phyloP scores from a whole-genome alignment of 1,284 basidiomycete species.

The Athelia psychrophila region DNA sequence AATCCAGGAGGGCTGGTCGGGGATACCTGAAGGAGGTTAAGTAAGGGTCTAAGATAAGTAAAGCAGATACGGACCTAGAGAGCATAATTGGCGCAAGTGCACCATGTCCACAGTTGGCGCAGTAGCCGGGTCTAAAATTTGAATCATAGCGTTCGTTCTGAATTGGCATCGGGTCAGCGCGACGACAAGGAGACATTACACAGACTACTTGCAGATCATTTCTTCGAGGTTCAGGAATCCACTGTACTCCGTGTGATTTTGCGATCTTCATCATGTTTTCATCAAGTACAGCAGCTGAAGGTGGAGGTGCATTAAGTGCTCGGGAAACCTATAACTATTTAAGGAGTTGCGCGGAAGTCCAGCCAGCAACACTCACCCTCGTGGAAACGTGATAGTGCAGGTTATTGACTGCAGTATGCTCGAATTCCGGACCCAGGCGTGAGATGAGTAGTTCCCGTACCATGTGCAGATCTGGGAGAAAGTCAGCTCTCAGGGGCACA shows the following conservation, averaged over 20 bases:
- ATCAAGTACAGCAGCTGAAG: conserved; percentile 55
- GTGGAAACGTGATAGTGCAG: conserved; percentile 53
- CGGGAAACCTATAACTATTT: conserved; percentile 42
- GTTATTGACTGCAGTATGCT: conserved; percentile 49
- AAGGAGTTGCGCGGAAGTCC: conserved; percentile 5
- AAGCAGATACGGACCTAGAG: conserved; percentile 42
- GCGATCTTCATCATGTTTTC: conserved; percentile 53
- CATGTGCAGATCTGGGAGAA: conserved; percentile 48
- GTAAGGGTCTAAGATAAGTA: background rate
- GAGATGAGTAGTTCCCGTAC: conserved; percentile 54
- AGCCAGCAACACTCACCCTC: conserved; percentile 33
- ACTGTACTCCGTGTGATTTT: conserved; percentile 49
- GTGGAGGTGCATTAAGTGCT: conserved; percentile 46
- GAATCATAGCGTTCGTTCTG: conserved; percentile 54
- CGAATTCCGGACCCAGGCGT: conserved; percentile 55
- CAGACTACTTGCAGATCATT: conserved; percentile 53
- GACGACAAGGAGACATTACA: conserved; percentile 4
- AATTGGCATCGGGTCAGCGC: conserved; percentile 2
- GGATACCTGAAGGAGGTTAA: conserved; percentile 49
- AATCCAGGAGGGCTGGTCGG: conserved; percentile 68
- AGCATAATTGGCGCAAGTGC: conserved; percentile 51
- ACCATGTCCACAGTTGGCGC: conserved; percentile 55
- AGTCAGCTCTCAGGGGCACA: conserved; percentile 3
- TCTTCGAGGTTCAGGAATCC: conserved; percentile 58
- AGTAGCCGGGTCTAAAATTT: conserved; percentile 50